A percentile compares a stretch with the other conserved stretches of the same genome.
Conservation (phyloP, 129 eudicot genomes). For the Saussurea involucrata region DNA sequence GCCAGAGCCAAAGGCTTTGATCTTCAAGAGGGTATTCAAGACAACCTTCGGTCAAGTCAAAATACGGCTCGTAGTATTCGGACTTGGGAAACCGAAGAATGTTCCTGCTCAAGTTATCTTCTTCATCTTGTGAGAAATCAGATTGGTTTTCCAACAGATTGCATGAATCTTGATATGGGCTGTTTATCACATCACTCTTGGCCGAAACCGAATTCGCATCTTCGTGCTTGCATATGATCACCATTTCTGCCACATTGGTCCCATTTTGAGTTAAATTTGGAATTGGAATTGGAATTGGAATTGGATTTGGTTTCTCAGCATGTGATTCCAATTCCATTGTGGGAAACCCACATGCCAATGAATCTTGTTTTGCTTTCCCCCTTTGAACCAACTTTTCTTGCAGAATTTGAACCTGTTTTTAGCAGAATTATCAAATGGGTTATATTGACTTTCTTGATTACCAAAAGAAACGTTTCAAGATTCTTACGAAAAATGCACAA, state of each 20-base stretch:
- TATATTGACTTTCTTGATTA: not conserved
- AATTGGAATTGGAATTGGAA: not conserved
- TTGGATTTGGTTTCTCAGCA: conserved; percentile 11
- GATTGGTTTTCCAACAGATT: not conserved
- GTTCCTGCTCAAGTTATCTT: conserved; percentile 27
- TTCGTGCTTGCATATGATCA: conserved; percentile 30
- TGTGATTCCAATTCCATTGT: not conserved
- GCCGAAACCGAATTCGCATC: conserved; percentile 41
- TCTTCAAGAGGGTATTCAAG: conserved; percentile 40
- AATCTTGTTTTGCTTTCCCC: conserved; percentile 14
- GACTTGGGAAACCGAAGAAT: conserved; percentile 31
- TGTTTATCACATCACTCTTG: conserved; percentile 48
- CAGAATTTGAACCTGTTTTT: conserved; percentile 32
- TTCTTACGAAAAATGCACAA: not conserved
- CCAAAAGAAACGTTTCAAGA: not conserved
- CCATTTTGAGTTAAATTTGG: not conserved
- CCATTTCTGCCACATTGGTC: not conserved
- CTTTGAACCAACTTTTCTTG: conserved; percentile 23
- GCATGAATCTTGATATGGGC: conserved; percentile 31
- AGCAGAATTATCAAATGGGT: not conserved
- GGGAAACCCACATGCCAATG: conserved; percentile 19
- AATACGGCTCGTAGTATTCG: conserved; percentile 31
- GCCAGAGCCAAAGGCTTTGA: conserved; percentile 52
- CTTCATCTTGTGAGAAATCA: conserved; percentile 46
- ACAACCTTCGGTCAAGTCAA: conserved; percentile 24